Conservation (phyloP, 2,329 filamentous ascomycete genomes). For the Lizonia empirigonia region DNA sequence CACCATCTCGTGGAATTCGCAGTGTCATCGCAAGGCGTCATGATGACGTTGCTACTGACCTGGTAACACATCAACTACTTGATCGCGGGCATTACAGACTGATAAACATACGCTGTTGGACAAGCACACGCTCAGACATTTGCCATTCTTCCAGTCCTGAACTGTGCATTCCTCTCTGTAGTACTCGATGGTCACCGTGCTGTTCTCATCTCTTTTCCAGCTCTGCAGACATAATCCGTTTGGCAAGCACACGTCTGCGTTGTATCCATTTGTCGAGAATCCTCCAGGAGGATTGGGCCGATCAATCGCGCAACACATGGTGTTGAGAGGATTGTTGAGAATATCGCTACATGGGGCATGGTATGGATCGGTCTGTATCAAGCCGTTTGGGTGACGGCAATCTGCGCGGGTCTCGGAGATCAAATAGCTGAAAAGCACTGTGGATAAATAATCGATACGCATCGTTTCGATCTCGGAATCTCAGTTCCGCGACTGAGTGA, state of each 20-base stretch:
- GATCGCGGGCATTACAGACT: too few species aligned
- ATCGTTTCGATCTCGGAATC: neutral
- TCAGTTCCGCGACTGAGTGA: neutral
- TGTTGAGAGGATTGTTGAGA: conserved; percentile 8
- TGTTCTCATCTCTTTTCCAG: neutral
- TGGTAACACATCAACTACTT: neutral
- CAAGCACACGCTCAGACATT: conserved; percentile 8
- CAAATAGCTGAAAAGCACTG: neutral
- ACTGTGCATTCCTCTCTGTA: conserved; percentile 10
- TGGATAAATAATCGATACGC: neutral
- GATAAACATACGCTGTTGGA: conserved; percentile 5
- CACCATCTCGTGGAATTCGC: conserved; percentile 10
- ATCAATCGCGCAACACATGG: conserved; percentile 9
- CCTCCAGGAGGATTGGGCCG: conserved; percentile 2
- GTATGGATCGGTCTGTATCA: conserved; percentile 5
- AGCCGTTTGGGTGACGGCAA: conserved; percentile 8
- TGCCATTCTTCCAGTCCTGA: conserved; percentile 1
- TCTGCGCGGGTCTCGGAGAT: neutral
- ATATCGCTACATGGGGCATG: conserved; percentile 6
- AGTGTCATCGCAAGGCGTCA: conserved; percentile 7
- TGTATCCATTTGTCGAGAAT: neutral
- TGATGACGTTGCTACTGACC: neutral
- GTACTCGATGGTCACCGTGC: neutral
- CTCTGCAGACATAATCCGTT: conserved; percentile 6
- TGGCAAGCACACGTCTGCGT: conserved; percentile 3